Evolutionary conservation across 2,329 filamentous ascomycete genomes (phyloP), one percentile per base, ranked within the genome.

Genomic region (Fusarium albosuccineum): DNA sequence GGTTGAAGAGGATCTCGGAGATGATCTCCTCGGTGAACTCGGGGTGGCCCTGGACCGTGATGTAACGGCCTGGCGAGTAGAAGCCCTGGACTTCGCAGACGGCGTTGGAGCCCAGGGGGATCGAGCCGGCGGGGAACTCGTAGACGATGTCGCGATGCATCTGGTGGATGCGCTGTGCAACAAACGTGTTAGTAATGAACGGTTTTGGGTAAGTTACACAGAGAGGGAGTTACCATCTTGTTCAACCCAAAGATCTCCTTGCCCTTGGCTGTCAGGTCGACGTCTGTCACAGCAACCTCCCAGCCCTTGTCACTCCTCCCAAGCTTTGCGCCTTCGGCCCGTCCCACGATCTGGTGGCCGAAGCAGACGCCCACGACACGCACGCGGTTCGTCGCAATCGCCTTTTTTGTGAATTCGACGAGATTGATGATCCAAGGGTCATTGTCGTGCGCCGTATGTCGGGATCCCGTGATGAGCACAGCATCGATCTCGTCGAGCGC

Each of bases 381-480:
- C 75, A 97, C 93, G 67, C 89, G 73, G 6, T 75, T 78, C 14
- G 71, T 67, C 5, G 74, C 70, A 10, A 78, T 74, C 10, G 74
- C 77, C 39, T 70, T 68, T 16, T 67, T 70, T 7, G 81, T 73
- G 52, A 80, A 84, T 57, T 78, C 74, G 26, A 80, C 79, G 17
- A 85, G 74, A 14, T 75, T 74, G 16, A 81, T 44, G 51, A 85
- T 83, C 82, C 82, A 85, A 1, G 76, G 70, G 34, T 82, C 76
- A 49, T 82, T 75, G 44, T 81, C 74, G 59, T 79, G 83, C 2
- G 82, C 78, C 16, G 80, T 82, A 66, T 80, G 76, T 87, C 88
- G 91, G 84, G 84, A 86, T 5, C 95, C 95, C 0, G 91, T 92
- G 64, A 97, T 86, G 40, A 97, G 83, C 33, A 98, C 82, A 57